Base-by-base conservation (phyloP, 306 rosid genomes). In the Cyamopsis tetragonoloba region DNA sequence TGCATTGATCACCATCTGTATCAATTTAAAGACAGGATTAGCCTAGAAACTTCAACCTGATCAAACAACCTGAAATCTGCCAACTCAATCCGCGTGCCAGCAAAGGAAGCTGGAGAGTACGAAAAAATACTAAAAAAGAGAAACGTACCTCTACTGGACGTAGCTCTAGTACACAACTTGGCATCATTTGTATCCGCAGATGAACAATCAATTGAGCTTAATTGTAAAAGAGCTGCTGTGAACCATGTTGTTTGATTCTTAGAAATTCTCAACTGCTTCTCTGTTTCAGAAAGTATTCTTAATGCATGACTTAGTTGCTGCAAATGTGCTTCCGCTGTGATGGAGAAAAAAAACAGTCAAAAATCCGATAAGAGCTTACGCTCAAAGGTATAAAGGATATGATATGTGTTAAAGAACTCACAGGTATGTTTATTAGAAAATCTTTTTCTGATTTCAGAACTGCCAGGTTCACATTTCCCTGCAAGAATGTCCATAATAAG, bases 401-500 rank as follows among this genome's bases (percentile, higher is more conserved):
- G 4, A 38, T 24, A 14, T 7, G 66, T 28, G 9, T 10, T 35
- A 32, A 27, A 55, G 59, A 11, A 76, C 96, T 83, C 80, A 91
- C 96, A 80, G 11, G 74, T 65, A 72, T 83, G 87, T 62, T 71
- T 78, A 46, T 23, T 50, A 27, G 50, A 78, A 67, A 88, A 91
- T 68, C 68, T 80, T 65, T 71, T 79, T 65, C 80, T 69, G 70
- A 70, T 73, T 76, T 85, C 91, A 26, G 89, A 86, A 59, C 74
- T 67, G 54, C 76, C 80, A 49, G 78, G 88, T 64, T 78, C 76
- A 56, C 73, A 73, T 49, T 86, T 84, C 64, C 95, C 97, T 5
- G 88, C 89, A 71, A 91, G 95, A 75, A 91, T 85, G 73, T 91
- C 97, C 97, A 91, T 88, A 44, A 91, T 87, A 72, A 91, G 86